These are phyloP conservation scores for Neopestalotiopsis sp. DNA, from an alignment of 2,329 filamentous ascomycete genomes.

Conservation along the genomic window DNA sequence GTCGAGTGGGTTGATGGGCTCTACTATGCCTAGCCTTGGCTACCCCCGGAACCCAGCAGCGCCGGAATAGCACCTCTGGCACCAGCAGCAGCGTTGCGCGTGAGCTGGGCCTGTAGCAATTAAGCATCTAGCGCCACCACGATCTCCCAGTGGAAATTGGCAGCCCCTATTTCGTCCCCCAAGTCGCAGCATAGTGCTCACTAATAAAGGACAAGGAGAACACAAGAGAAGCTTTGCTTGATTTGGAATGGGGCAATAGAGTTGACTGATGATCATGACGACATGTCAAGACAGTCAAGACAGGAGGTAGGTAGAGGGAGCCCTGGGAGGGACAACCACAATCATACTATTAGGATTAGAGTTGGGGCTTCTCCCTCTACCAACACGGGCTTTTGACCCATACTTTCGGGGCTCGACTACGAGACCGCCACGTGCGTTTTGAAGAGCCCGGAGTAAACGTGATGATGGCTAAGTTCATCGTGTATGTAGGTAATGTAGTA, in stretches of 20 bases:
- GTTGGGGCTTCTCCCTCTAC: not conserved
- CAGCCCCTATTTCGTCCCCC: slow-evolving; percentile 10
- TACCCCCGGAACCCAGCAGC: not conserved
- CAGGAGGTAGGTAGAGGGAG: not conserved
- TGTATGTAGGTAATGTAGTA: not conserved
- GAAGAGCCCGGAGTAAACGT: not conserved
- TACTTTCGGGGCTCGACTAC: slow-evolving; percentile 1
- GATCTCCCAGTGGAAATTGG: slow-evolving; percentile 15
- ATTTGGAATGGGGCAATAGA: not conserved
- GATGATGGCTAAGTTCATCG: not conserved
- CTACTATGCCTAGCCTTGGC: not conserved
- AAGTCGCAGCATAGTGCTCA: not conserved
- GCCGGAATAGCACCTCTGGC: too few relatives aligned
- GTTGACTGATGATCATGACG: slow-evolving; percentile 3
- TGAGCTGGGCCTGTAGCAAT: slow-evolving; percentile 6
- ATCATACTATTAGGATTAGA: slow-evolving; percentile 4
- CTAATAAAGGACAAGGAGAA: not conserved
- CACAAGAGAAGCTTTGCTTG: not conserved
- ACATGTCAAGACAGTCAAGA: slow-evolving; percentile 5
- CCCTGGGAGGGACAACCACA: not conserved
- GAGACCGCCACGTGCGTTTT: not conserved
- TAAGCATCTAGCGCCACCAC: slow-evolving; percentile 5
- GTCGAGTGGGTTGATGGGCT: not conserved
- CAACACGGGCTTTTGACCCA: not conserved
- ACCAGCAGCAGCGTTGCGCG: not conserved